Conservation (phyloP, 164 flowering plant genomes). For the Houttuynia cordata region DNA sequence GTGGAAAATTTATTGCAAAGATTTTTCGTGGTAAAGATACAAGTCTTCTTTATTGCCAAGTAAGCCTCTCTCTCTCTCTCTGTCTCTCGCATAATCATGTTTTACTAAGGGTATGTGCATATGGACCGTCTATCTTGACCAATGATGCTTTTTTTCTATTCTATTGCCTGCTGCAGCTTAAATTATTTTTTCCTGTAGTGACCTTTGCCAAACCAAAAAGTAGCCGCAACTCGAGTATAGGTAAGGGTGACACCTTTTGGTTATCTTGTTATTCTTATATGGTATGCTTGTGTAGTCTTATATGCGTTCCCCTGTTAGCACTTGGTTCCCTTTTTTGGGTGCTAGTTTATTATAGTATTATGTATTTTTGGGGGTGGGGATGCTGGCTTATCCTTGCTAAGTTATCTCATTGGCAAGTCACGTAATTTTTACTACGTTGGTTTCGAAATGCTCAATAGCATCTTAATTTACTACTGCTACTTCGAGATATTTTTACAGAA, state of each 20-base stretch:
- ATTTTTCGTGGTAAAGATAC: constrained; percentile 98
- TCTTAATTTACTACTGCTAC: not conserved
- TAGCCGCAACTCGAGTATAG: constrained; percentile 98
- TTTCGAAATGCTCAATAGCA: not conserved
- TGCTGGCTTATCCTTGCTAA: too few relatives aligned
- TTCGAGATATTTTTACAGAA: not conserved
- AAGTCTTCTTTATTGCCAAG: constrained; percentile 94
- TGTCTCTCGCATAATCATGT: too few relatives aligned
- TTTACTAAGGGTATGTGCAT: not conserved
- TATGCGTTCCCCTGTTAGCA: too few relatives aligned
- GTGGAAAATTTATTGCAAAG: constrained; percentile 95
- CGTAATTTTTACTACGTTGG: too few relatives aligned
- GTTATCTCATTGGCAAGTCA: too few relatives aligned
- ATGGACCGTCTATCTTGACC: not conserved
- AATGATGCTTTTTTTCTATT: not conserved
- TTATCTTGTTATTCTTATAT: not conserved
- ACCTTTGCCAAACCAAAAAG: constrained; percentile 98
- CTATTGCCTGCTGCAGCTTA: constrained; percentile 52
- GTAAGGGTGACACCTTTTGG: constrained; percentile 22
- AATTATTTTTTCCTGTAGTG: constrained; percentile 80
- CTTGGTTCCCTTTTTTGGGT: too few relatives aligned
- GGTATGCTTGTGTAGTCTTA: not conserved
- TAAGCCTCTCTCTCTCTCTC: constrained; percentile 11
- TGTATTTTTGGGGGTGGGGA: too few relatives aligned
- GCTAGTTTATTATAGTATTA: too few relatives aligned